Conservation (phyloP, 1,284 basidiomycete species). For the Boletellus sp. region DNA sequence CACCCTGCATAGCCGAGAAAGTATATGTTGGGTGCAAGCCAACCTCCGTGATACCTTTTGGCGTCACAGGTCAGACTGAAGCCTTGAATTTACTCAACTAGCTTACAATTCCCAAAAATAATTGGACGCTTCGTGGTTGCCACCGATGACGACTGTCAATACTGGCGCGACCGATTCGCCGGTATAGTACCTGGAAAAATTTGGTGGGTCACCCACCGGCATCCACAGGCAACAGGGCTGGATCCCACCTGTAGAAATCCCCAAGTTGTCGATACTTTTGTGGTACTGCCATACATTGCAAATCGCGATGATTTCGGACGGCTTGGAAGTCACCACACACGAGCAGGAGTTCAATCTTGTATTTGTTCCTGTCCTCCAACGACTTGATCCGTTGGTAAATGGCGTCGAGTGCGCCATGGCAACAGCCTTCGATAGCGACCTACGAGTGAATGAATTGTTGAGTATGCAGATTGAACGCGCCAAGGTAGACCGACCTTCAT, state of each 20-base stretch:
- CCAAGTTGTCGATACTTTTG: constrained; percentile 85
- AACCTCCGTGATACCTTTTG: constrained; percentile 85
- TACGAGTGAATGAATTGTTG: constrained; percentile 27
- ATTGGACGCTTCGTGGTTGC: constrained; percentile 97
- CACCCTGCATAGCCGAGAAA: constrained; percentile 93
- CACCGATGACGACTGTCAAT: constrained; percentile 93
- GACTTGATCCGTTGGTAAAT: constrained; percentile 79
- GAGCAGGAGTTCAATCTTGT: constrained; percentile 81
- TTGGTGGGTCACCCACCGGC: neutral
- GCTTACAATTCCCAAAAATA: constrained; percentile 95
- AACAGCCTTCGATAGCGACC: constrained; percentile 94
- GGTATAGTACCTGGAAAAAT: constrained; percentile 73
- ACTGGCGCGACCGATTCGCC: constrained; percentile 80
- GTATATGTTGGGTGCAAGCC: constrained; percentile 97
- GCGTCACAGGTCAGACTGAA: constrained; percentile 1
- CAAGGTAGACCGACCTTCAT: constrained; percentile 18
- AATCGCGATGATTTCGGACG: constrained; percentile 81
- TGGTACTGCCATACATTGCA: constrained; percentile 89
- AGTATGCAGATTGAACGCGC: neutral
- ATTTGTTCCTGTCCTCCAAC: constrained; percentile 59
- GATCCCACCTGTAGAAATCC: constrained; percentile 71
- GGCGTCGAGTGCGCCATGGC: constrained; percentile 84
- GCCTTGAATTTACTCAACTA: neutral
- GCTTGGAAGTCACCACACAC: constrained; percentile 98
- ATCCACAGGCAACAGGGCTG: neutral